phyloP scores from a whole-genome alignment of 2,329 filamentous ascomycete genomes.

The Ascochyta lentis region DNA sequence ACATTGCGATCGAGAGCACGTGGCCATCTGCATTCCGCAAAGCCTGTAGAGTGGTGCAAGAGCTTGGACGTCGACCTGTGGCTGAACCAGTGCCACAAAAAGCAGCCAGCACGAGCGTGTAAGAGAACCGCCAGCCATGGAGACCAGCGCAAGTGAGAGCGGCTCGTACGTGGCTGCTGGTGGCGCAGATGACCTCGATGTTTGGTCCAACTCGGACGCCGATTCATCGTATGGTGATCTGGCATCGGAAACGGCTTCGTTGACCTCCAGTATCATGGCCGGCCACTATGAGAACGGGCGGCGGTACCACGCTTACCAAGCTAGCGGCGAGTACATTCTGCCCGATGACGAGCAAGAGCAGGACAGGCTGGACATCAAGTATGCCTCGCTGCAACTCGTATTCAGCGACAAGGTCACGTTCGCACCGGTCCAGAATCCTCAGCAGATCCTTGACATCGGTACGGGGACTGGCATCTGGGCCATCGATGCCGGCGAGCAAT shows the following conservation, averaged over 20 bases:
- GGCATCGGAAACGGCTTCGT: constrained; percentile 34
- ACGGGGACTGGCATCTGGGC: constrained; percentile 46
- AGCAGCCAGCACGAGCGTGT: constrained; percentile 9
- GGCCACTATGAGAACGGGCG: constrained; percentile 40
- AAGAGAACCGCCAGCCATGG: constrained; percentile 2
- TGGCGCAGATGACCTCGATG: constrained; percentile 21
- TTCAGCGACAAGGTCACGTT: constrained; percentile 38
- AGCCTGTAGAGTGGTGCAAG: constrained; percentile 5
- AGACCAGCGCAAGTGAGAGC: constrained; percentile 21
- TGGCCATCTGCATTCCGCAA: constrained; percentile 14
- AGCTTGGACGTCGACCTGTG: constrained; percentile 11
- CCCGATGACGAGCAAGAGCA: constrained; percentile 37
- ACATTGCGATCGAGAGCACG: constrained; percentile 9
- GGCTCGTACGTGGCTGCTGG: constrained; percentile 4
- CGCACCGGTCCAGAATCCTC: constrained; percentile 35
- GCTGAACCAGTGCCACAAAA: constrained; percentile 10
- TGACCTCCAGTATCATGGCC: constrained; percentile 35
- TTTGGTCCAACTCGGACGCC: constrained; percentile 23
- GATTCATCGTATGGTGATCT: constrained; percentile 33
- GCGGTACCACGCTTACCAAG: constrained; percentile 32
- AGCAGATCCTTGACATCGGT: constrained; percentile 40
- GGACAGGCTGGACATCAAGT: constrained; percentile 32
- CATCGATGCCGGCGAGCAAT: constrained; percentile 42
- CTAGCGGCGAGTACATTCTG: constrained; percentile 29
- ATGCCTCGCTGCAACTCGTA: constrained; percentile 32